Conservation (phyloP, 768 basidiomycete species). For the Russula brevipes region DNA sequence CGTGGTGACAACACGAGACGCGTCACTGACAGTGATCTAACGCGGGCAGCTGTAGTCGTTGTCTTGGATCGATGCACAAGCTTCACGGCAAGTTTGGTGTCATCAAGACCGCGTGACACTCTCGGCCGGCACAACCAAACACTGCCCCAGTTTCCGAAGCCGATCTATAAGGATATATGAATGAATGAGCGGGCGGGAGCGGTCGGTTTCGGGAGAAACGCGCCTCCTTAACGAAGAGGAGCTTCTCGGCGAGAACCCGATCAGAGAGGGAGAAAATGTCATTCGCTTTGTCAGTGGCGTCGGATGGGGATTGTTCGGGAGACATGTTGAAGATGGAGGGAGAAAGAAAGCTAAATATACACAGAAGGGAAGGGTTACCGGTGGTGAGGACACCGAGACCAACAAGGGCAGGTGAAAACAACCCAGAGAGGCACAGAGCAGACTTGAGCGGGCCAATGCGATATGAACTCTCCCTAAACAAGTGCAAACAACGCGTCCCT, state of each 20-base stretch:
- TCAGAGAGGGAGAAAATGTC: conserved; percentile 76
- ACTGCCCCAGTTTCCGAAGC: conserved; percentile 90
- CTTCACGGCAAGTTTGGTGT: conserved; percentile 77
- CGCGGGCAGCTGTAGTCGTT: conserved; percentile 81
- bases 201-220: conserved; percentile 21
- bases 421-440: too few relatives aligned
- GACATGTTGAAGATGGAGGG: conserved; percentile 27
- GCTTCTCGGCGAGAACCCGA: conserved; percentile 59
- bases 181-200: conserved; percentile 1
- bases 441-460: background rate
- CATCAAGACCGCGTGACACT: conserved; percentile 38
- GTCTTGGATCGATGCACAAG: conserved; percentile 82
- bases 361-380: conserved; percentile 4
- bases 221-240: conserved; percentile 75
- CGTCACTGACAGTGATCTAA: conserved; percentile 70
- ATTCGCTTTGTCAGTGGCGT: conserved; percentile 47
- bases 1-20: background rate
- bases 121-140: conserved; percentile 77
- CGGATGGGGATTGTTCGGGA: conserved; percentile 31
- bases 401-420: conserved; percentile 3
- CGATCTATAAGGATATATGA: conserved; percentile 50
- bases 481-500: conserved; percentile 19
- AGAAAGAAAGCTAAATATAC: conserved; percentile 19
- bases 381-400: background rate
- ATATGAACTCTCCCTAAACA: conserved; percentile 23